A percentile compares a stretch with the other conserved stretches of the same genome.
These are phyloP conservation scores for Eutrema salsugineum DNA, from an alignment of 441 rosid genomes.

Conservation along the genomic window DNA sequence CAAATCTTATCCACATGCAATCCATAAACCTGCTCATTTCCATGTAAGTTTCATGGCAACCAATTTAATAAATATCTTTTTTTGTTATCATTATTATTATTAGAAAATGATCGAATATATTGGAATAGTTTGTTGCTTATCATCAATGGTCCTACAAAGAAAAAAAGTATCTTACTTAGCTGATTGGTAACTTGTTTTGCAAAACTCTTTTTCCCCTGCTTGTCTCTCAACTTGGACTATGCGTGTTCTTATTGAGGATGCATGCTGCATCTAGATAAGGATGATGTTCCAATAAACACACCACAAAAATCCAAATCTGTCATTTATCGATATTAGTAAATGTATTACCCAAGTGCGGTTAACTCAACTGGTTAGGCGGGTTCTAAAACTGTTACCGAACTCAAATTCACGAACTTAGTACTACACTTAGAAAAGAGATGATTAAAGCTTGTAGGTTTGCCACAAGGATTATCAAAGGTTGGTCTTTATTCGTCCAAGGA, in stretches of 20 bases:
- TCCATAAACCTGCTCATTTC: conserved; percentile 10
- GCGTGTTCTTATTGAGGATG: conserved; percentile 22
- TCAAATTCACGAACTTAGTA: background rate
- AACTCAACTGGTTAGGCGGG: background rate
- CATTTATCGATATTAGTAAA: background rate
- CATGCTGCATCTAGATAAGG: conserved; percentile 26
- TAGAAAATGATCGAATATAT: background rate
- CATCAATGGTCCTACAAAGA: conserved; percentile 29
- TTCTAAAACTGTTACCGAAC: background rate
- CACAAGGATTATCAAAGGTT: background rate
- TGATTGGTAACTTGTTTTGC: conserved; percentile 38
- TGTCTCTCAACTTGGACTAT: conserved; percentile 37
- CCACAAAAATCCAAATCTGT: background rate
- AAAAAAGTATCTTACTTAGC: conserved; percentile 13
- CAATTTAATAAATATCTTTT: conserved; percentile 5
- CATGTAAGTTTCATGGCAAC: conserved; percentile 14
- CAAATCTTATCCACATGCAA: conserved; percentile 27
- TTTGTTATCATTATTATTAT: background rate
- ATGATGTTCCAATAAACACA: conserved; percentile 1
- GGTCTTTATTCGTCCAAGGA: background rate
- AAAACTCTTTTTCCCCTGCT: conserved; percentile 27
- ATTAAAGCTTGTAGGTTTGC: background rate
- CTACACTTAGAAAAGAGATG: too few species aligned
- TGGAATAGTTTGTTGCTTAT: conserved; percentile 1
- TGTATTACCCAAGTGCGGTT: background rate